Evolutionary conservation across 768 basidiomycete genomes (phyloP).

Genomic region (Agaricus blazei): DNA sequence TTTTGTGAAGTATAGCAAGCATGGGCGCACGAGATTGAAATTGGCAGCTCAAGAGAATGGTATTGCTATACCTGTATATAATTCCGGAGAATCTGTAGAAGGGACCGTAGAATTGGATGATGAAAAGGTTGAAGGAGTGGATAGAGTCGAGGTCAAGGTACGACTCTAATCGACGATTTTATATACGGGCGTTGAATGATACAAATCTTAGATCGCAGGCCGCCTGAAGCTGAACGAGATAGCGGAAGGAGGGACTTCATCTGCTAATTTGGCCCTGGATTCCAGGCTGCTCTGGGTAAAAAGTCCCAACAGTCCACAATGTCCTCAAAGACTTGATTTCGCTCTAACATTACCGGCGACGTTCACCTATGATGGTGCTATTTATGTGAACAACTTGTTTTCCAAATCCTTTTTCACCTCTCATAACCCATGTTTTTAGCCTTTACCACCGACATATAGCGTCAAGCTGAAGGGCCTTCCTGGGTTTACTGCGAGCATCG

Average conservation of each 20-base stretch:
- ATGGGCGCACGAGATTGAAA: conserved; percentile 45
- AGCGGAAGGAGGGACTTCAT: conserved; percentile 59
- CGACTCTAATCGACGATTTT: conserved; percentile 12
- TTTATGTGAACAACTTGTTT: conserved; percentile 44
- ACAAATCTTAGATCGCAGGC: conserved; percentile 51
- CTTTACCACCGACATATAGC: conserved; percentile 66
- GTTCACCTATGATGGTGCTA: conserved; percentile 49
- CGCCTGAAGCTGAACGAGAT: conserved; percentile 54
- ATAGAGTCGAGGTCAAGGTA: conserved; percentile 63
- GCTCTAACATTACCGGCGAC: conserved; percentile 51
- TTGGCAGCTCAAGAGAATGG: conserved; percentile 50
- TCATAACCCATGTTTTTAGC: conserved; percentile 30
- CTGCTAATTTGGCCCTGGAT: conserved; percentile 46
- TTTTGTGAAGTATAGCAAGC: conserved; percentile 57
- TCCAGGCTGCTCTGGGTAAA: conserved; percentile 56
- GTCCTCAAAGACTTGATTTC: conserved; percentile 52
- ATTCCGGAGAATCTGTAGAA: conserved; percentile 42
- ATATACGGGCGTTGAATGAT: neutral
- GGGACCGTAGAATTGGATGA: conserved; percentile 46
- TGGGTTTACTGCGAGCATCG: conserved; percentile 63
- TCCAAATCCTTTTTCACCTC: neutral
- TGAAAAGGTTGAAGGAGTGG: conserved; percentile 47
- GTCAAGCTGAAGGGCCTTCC: conserved; percentile 68
- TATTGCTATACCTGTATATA: conserved; percentile 52
- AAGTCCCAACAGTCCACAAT: conserved; percentile 33